These are phyloP conservation scores for Blastobotrys persicus DNA, from an alignment of 1,139 yeast species.

Conservation along the genomic window DNA sequence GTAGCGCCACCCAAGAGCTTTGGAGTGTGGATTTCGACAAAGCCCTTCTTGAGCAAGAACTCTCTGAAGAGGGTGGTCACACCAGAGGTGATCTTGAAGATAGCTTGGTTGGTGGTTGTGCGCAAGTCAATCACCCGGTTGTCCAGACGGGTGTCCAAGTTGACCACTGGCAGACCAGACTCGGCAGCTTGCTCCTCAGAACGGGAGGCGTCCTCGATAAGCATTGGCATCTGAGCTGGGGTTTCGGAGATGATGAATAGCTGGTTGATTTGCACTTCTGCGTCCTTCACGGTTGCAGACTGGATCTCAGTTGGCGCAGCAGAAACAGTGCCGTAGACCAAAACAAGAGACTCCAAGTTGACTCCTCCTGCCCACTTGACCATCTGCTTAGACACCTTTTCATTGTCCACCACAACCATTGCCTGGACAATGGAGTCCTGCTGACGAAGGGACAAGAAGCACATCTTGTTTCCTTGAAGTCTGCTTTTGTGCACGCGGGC, in stretches of 20 bases:
- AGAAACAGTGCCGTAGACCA: conserved; percentile 80
- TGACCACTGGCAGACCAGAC: conserved; percentile 86
- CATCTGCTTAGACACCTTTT: conserved; percentile 84
- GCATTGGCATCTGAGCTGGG: conserved; percentile 88
- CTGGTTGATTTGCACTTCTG: conserved; percentile 75
- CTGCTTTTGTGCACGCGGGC: conserved; percentile 93
- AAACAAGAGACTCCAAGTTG: conserved; percentile 84
- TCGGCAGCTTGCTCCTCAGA: conserved; percentile 94
- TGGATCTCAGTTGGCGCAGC: conserved; percentile 86
- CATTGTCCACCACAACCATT: conserved; percentile 65
- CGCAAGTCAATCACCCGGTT: conserved; percentile 93
- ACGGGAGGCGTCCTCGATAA: conserved; percentile 94
- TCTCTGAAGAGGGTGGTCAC: conserved; percentile 88
- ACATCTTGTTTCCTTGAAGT: conserved; percentile 94
- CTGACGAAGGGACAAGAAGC: conserved; percentile 88
- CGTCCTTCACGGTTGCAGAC: conserved; percentile 88
- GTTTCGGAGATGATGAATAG: conserved; percentile 79
- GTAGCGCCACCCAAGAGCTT: conserved; percentile 92
- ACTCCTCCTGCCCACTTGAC: conserved; percentile 92
- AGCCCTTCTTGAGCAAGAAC: conserved; percentile 63
- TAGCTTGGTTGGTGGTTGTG: conserved; percentile 96
- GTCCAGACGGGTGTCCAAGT: conserved; percentile 93
- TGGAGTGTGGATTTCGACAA: conserved; percentile 93
- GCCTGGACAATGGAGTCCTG: conserved; percentile 82
- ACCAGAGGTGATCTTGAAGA: conserved; percentile 89